Evolutionary conservation across 352 stramenopile genomes (phyloP), one percentile per base, ranked within the genome.

Genomic region (Thalassiosira livingstoniorum): DNA sequence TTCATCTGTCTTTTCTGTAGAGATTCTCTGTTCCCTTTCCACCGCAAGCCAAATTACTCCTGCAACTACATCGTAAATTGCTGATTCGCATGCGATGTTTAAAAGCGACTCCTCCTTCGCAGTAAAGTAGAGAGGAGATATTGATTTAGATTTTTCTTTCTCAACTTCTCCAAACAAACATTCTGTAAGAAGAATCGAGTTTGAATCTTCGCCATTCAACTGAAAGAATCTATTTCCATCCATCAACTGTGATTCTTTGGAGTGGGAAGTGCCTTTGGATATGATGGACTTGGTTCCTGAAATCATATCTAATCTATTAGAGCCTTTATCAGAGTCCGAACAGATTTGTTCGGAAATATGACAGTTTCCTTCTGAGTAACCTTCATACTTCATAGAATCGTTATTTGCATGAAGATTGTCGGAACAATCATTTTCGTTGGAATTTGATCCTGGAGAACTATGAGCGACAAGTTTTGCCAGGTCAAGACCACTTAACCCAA

Each of bases 41-140:
- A 85, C 45, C 32, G 69, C 77, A 73, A 58, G 61, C 77, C 77
- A 85, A 80, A 85, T 80, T 27, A 85, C 66, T 32, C 71, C 77
- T 43, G 55, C 77, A 37, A 78, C 15, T 1, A 83, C 62, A 74
- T 83, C 76, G 60, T 47, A 79, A 43, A 53, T 57, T 69, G 61
- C 27, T 53, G 58, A 13, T 29, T 70, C 63, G 25, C 32, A 11
- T 21, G 34, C 23, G 32, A 75, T 57, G n/a, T 70, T 47, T 29
- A 85, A 66, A 47, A 85, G 68, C 35, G 70, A 13, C 66, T 42
- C 60, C 34, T 85, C 77, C 21, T 53, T 64, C 21, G 64, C 43
- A 35, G 42, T 76, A 37, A 80, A 85, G 61, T 73, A 80, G 45
- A 85, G 77, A 29, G 68, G 68, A 27, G 39, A 39, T 0, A 65